Evolutionary conservation across 1,139 yeast species (phyloP).

Genomic region (Ogataea hybrid): DNA sequence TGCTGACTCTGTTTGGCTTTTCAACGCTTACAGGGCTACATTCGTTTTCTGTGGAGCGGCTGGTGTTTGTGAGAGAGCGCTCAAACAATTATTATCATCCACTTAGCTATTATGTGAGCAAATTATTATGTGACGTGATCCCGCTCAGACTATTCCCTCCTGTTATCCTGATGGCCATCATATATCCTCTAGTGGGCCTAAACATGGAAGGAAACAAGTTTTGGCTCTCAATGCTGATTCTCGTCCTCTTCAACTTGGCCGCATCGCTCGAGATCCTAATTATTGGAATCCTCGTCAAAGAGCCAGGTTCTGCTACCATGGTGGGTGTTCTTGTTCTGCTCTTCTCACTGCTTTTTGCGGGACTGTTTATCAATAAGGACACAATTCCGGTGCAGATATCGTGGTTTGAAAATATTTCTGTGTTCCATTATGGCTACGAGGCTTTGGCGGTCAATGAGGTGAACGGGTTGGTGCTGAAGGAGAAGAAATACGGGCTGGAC

Average conservation of each 20-base stretch:
- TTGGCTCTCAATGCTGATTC: conserved; percentile 61
- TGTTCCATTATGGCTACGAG: conserved; percentile 95
- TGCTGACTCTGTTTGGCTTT: conserved; percentile 89
- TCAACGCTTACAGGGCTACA: conserved; percentile 89
- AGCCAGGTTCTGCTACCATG: conserved; percentile 92
- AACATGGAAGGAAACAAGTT: conserved; percentile 80
- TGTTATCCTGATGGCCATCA: conserved; percentile 69
- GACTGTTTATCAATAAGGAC: conserved; percentile 82
- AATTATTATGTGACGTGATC: conserved; percentile 82
- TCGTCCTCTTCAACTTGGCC: conserved; percentile 82
- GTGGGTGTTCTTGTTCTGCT: conserved; percentile 79
- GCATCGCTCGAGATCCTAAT: conserved; percentile 82
- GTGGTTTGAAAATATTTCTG: conserved; percentile 81
- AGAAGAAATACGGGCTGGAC: conserved; percentile 86
- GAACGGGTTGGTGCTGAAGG: conserved; percentile 78
- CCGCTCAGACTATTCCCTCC: conserved; percentile 94
- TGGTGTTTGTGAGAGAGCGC: conserved; percentile 86
- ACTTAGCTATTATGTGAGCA: conserved; percentile 77
- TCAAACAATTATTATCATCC: conserved; percentile 94
- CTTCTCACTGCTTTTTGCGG: conserved; percentile 88
- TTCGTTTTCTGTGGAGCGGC: conserved; percentile 82
- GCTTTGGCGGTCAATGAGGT: conserved; percentile 91
- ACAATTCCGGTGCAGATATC: conserved; percentile 68
- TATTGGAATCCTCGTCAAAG: conserved; percentile 82
- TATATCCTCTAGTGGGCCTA: conserved; percentile 91